Evolutionary conservation across 1,284 basidiomycete genomes (phyloP), one percentile per base, ranked within the genome.

Genomic region (Ceratobasidium papillatum): DNA sequence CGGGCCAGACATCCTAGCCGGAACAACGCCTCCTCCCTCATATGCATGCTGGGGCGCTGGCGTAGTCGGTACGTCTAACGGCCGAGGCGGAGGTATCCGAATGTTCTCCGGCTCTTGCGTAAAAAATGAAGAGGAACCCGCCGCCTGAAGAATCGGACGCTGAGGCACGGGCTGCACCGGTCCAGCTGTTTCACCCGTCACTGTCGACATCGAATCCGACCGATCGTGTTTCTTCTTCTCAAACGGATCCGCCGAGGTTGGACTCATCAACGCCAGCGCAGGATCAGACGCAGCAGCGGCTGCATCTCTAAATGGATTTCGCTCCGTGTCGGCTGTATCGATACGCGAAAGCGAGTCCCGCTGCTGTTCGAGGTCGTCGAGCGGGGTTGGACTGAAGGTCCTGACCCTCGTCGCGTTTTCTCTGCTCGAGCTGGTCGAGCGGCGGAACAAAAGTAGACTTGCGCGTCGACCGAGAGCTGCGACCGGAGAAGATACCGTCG

Each of bases 341-440:
- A 30, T 62, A 36, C 69, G 69, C 8, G 32, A 17, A 45, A 62
- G 69, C 58, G 69, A 63, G 36, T 51, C 12, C 45, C 59, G 43
- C 30, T 62, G 69, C 25, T 73, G 69, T 36, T 73, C 69, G 27
- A 73, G 25, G 45, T 73, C 69, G 45, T 73, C 69, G 41, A 73
- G 69, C 25, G 69, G 3, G 2, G 69, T 51, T 34, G 69, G 69
- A 36, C 69, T 73, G 14, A 52, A 30, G 34, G 45, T 51, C 22
- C 58, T 58, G 34, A 73, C 19, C 17, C 43, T 62, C 30, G 58
- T 62, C n/a, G 58, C 30, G 30, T 34, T 52, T 8, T 45, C 45
- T 41, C 69, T 17, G 12, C 12, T 41, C 27, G 58, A 61, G 11
- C 25, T 14, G 22, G 58, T 52, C 3, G 69, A 73, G 34, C 69